Percentiles rank a stretch among this genome's conserved stretches.
phyloP scores from a whole-genome alignment of 495 filamentous ascomycete species.

The Xylaria cubensis region DNA sequence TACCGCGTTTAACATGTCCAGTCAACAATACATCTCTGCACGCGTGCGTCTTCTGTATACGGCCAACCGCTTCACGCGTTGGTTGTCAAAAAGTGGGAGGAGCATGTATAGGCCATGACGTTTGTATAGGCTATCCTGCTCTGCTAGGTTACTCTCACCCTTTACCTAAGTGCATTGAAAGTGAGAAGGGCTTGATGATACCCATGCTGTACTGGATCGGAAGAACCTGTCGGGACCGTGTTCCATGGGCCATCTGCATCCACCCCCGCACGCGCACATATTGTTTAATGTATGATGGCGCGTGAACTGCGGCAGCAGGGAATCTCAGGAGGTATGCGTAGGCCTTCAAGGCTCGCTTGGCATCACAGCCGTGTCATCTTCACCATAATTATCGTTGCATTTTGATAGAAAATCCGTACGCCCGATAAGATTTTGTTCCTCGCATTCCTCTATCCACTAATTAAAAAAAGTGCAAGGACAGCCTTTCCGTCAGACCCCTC shows the following conservation, averaged over 20 bases:
- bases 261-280: constrained; percentile 27
- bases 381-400: constrained; percentile 9
- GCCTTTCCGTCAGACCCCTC: constrained; percentile 1
- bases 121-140: neutral
- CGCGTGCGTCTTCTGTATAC: neutral
- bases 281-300: constrained; percentile 21
- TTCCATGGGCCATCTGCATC: constrained; percentile 15
- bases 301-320: constrained; percentile 27
- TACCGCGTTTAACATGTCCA: neutral
- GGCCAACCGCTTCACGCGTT: neutral
- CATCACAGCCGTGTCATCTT: constrained; percentile 28
- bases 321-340: constrained; percentile 17
- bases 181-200: neutral
- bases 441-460: neutral
- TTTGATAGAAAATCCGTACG: constrained; percentile 14
- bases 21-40: neutral
- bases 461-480: neutral
- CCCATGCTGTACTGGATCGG: neutral
- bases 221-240: constrained; percentile 19
- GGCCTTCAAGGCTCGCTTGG: constrained; percentile 22
- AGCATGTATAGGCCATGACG: neutral
- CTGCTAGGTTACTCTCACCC: neutral
- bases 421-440: neutral
- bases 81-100: neutral
- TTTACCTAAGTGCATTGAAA: neutral